Evolutionary conservation across 306 rosid genomes (phyloP).

Genomic region (Spatholobus suberectus): DNA sequence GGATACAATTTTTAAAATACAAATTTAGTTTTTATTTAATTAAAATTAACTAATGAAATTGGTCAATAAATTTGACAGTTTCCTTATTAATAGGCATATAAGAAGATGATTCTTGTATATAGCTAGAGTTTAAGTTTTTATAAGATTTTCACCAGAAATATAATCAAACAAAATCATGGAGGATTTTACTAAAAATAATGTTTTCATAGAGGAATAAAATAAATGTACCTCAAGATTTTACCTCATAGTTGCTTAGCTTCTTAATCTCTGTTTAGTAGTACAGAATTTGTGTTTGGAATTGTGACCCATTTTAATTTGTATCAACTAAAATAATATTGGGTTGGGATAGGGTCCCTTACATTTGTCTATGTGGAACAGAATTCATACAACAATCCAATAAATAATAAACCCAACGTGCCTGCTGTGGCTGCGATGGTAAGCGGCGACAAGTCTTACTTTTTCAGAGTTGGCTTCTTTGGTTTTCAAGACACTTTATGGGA

Average conservation of each 20-base stretch:
- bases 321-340: not conserved
- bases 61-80: not conserved
- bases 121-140: not conserved
- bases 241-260: too few species aligned
- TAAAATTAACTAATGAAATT: not conserved
- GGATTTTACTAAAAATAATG: too few species aligned
- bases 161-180: too few species aligned
- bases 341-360: too few species aligned
- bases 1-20: too few species aligned
- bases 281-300: not conserved
- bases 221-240: too few species aligned
- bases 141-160: too few species aligned
- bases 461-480: slow-evolving; percentile 72
- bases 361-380: slow-evolving; percentile 47
- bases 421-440: slow-evolving; percentile 78
- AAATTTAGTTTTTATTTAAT: too few species aligned
- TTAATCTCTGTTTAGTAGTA: not conserved
- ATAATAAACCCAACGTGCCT: slow-evolving; percentile 36
- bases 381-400: slow-evolving; percentile 62
- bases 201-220: not conserved
- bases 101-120: not conserved
- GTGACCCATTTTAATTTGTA: not conserved
- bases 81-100: not conserved
- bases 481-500: slow-evolving; percentile 94
- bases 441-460: slow-evolving; percentile 69